Evolutionary conservation across 202 grass and related monocot species (phyloP), one percentile per base, ranked within the genome.

Genomic region (Saccharum hybrid): DNA sequence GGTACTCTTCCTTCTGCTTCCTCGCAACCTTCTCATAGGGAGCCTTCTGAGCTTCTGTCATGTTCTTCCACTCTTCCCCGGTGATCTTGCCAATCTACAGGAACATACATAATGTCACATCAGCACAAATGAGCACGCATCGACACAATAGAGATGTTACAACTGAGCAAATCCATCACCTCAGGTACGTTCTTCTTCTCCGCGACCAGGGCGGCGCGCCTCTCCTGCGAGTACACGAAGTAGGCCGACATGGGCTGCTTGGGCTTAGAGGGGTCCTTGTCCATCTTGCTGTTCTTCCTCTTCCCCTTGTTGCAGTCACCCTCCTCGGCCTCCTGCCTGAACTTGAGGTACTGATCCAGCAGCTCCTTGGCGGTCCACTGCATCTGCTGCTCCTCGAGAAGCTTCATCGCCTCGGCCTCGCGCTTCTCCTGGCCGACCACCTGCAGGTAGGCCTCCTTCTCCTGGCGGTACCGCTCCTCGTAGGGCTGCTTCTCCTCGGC

Each of bases 381-480:
- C 93, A 89, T 90, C 71, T 96, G 91, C 71, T 98, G 93, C 59
- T 92, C 96, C 77, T 98, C 93, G 4, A 94, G 79, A 72, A 98
- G 93, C 87, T 92, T 98, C 89, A 94, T 93, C 11, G 93, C 93
- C 78, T 96, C 93, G 1, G 81, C 92, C 91, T 98, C 86, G 15
- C 91, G 93, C 64, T 92, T 95, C 86, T 98, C 91, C 81, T 94
- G 80, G 4, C 89, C 91, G 16, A 90, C 87, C 59, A 98, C 85
- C 82, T 96, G 87, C 71, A 96, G 72, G 74, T 94, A 98, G 9
- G 83, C 96, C 59, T 93, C 93, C 81, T 94, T 94, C 74, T 96
- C 96, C 84, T 79, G 74, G 10, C 74, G 77, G 81, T 98, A 98
- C 70, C 82, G 83, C 23, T 98, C 91, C 86, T 98, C 89, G 37